These are phyloP conservation scores for Massarina eburnea DNA, from an alignment of 2,329 filamentous ascomycete species.

Conservation along the genomic window DNA sequence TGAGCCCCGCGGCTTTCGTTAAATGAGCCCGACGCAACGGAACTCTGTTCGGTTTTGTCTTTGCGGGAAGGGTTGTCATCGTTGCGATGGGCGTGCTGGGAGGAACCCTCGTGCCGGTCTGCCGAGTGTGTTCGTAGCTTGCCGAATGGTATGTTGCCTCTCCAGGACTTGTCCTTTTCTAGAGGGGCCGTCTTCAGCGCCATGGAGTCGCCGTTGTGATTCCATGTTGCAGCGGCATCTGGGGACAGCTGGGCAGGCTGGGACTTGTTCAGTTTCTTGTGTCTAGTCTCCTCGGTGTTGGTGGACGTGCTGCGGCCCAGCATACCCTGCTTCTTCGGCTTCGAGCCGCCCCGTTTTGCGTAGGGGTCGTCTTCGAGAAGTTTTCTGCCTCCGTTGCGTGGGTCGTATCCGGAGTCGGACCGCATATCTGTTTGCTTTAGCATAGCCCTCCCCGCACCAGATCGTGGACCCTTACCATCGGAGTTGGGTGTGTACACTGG, in stretches of 20 bases:
- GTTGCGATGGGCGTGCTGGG: slow-evolving; percentile 30
- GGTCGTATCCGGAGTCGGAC: slow-evolving; percentile 34
- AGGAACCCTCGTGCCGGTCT: slow-evolving; percentile 58
- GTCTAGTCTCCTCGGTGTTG: slow-evolving; percentile 44
- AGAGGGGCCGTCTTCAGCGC: slow-evolving; percentile 65
- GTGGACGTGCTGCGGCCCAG: slow-evolving; percentile 48
- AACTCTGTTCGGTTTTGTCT: slow-evolving; percentile 36
- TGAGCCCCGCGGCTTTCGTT: slow-evolving; percentile 63
- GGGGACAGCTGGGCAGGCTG: slow-evolving; percentile 33
- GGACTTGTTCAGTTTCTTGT: slow-evolving; percentile 37
- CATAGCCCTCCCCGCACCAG: neutral
- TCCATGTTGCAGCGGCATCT: slow-evolving; percentile 31
- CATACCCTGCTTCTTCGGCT: slow-evolving; percentile 40
- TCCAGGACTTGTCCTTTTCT: slow-evolving; percentile 67
- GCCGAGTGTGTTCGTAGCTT: slow-evolving; percentile 69
- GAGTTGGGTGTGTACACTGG: slow-evolving; percentile 40
- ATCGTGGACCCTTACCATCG: slow-evolving; percentile 27
- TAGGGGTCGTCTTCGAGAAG: slow-evolving; percentile 9
- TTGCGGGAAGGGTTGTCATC: slow-evolving; percentile 25
- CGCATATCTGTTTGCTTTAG: slow-evolving; percentile 32
- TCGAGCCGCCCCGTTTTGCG: slow-evolving; percentile 26
- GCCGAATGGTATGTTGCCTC: slow-evolving; percentile 65
- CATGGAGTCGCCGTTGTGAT: slow-evolving; percentile 41
- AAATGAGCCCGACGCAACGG: slow-evolving; percentile 51
- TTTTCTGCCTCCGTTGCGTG: slow-evolving; percentile 28